Conservation (phyloP, 129 eudicot species). For the Dittrichia graveolens region DNA sequence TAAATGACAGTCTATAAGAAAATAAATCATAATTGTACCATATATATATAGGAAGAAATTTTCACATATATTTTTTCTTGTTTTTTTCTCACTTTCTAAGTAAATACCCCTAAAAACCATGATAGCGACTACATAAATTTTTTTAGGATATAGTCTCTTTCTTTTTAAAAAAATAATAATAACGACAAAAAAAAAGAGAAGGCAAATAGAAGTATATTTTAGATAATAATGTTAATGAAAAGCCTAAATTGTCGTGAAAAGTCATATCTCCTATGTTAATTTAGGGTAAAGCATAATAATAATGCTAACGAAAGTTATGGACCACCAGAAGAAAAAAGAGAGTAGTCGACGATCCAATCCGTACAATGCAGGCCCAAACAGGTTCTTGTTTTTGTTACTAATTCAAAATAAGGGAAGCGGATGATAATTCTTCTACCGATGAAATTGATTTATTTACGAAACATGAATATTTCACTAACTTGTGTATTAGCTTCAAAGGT, state of each 20-base stretch:
- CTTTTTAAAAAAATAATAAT: no score
- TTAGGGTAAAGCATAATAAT: slow-evolving; percentile 24
- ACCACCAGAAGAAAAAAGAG: slow-evolving; percentile 25
- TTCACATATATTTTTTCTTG: not conserved
- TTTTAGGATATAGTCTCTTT: slow-evolving; percentile 3
- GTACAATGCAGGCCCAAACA: slow-evolving; percentile 19
- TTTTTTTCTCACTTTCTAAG: slow-evolving; percentile 5
- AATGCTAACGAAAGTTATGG: slow-evolving; percentile 27
- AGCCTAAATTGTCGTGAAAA: slow-evolving; percentile 33
- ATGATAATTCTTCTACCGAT: no score
- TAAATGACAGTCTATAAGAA: no score
- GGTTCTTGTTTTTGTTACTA: not conserved
- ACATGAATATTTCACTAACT: no score
- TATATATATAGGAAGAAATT: not conserved
- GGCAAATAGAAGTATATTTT: not conserved
- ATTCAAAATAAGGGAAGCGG: no score
- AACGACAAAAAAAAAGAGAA: no score
- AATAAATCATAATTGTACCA: no score
- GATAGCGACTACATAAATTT: slow-evolving; percentile 16
- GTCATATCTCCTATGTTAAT: slow-evolving; percentile 19
- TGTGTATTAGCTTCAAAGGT: no score
- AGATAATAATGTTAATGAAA: slow-evolving; percentile 12
- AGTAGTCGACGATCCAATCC: slow-evolving; percentile 22
- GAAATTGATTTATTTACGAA: no score
- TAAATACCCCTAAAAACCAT: slow-evolving; percentile 10